phyloP scores from a whole-genome alignment of 2,329 filamentous ascomycete species.

The Claviceps digitariae region DNA sequence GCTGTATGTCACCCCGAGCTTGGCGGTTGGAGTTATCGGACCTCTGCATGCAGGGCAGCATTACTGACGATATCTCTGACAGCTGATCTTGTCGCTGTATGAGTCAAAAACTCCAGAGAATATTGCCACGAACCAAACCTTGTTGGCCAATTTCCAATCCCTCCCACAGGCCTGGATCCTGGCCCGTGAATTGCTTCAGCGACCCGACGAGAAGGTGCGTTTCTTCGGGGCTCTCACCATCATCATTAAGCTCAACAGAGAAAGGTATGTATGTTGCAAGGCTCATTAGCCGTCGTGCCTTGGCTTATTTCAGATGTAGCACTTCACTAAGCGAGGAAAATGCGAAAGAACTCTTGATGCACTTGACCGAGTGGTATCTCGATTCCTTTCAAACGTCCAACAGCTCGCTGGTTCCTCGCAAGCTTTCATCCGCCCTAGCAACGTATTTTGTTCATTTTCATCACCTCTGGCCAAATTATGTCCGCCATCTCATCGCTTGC shows the following conservation, averaged over 20 bases:
- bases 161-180: conserved; percentile 76
- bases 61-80: conserved; percentile 7
- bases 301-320: conserved; percentile 15
- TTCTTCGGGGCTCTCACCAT: conserved; percentile 92
- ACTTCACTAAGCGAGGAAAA: conserved; percentile 41
- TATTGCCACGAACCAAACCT: conserved; percentile 48
- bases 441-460: conserved; percentile 64
- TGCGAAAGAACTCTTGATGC: conserved; percentile 43
- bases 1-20: conserved; percentile 8
- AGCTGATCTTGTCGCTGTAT: conserved; percentile 41
- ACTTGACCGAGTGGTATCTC: conserved; percentile 50
- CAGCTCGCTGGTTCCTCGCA: conserved; percentile 51
- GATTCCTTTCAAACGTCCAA: conserved; percentile 36
- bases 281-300: conserved; percentile 11
- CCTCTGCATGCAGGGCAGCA: neutral
- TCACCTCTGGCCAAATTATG: conserved; percentile 49
- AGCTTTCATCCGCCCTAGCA: conserved; percentile 64
- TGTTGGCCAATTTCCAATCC: conserved; percentile 65
- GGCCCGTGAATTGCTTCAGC: conserved; percentile 59
- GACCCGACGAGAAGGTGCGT: conserved; percentile 59
- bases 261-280: conserved; percentile 48
- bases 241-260: conserved; percentile 88
- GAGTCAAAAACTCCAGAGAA: conserved; percentile 33
- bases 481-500: conserved; percentile 46
- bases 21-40: neutral